Evolutionary conservation across 306 rosid genomes (phyloP), one percentile per base, ranked within the genome.

Genomic region (Cicer chorassanicum): DNA sequence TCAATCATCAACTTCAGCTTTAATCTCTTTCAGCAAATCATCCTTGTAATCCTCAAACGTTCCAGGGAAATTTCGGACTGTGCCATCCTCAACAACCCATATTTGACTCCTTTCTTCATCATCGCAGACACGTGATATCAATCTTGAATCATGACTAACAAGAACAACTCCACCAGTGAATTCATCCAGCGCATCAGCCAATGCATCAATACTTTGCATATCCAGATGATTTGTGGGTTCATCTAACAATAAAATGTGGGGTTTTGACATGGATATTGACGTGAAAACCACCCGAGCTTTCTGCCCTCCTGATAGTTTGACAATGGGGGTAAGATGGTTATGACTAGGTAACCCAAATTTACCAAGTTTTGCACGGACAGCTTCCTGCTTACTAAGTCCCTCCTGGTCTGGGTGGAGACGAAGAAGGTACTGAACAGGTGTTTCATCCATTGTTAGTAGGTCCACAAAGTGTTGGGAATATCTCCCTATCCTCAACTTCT

Each of bases 171-270:
- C 96, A 19, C 93, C 93, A 0, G 85, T 88, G 81, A 90, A 85
- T 72, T 88, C 93, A 66, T 90, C 87, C 9, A 90, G 56, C 0
- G 72, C 72, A 67, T 45, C 41, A 48, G 72, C 72, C 43, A 67
- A 85, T 5, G 96, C 89, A 75, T 90, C 93, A 43, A 90, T 90
- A 54, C 96, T 90, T 84, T 90, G 91, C 96, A 90, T 90, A 65
- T 90, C 96, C 45, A 90, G 68, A 83, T 90, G 93, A 80, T 90
- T 90, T 9, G 88, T 90, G 9, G 96, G 96, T 81, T 90, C 96
- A 82, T 90, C 96, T 63, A 88, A 83, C 71, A 90, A 79, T 54
- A 90, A 84, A 45, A 90, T 90, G 88, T 90, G 96, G 36, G 96
- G 96, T 77, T 55, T 90, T 34, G 90, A 90, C 96, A 90, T 90